Evolutionary conservation across 345 rosid species (phyloP).

Genomic region (Rhizophora mangle): DNA sequence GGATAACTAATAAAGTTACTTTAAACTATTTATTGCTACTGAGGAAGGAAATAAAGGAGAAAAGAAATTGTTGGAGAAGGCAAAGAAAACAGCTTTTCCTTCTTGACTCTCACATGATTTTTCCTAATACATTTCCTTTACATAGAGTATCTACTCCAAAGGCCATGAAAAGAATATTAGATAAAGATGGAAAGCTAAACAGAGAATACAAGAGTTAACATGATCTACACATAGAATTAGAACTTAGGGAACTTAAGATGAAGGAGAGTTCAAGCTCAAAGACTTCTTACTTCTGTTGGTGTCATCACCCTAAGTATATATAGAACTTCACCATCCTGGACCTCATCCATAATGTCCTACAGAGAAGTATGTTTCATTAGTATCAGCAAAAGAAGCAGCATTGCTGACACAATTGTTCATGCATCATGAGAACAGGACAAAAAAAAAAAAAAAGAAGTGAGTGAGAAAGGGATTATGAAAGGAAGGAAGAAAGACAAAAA

Average conservation of each 20-base stretch:
- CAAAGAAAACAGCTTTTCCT: too few species aligned
- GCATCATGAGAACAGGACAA: background rate
- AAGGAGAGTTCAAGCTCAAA: background rate
- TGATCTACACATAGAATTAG: too few species aligned
- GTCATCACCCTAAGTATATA: slow-evolving; percentile 67
- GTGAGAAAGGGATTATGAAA: background rate
- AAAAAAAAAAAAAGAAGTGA: background rate
- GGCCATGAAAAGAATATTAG: too few species aligned
- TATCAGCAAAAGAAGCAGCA: background rate
- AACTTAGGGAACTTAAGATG: background rate
- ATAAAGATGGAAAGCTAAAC: background rate
- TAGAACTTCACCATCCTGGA: slow-evolving; percentile 31
- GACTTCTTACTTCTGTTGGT: slow-evolving; percentile 54
- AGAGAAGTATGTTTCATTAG: slow-evolving; percentile 15
- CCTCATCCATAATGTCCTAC: slow-evolving; percentile 43
- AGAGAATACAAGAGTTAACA: background rate
- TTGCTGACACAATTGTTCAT: background rate
- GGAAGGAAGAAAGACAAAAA: background rate
- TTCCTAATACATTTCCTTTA: too few species aligned
- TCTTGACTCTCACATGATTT: too few species aligned
- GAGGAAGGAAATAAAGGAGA: too few species aligned
- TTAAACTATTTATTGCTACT: too few species aligned
- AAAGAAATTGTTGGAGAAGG: too few species aligned
- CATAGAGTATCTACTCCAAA: too few species aligned
- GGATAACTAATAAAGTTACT: too few species aligned